Evolutionary conservation across 305 asterid genomes (phyloP).

Genomic region (Fraxinus greggii): DNA sequence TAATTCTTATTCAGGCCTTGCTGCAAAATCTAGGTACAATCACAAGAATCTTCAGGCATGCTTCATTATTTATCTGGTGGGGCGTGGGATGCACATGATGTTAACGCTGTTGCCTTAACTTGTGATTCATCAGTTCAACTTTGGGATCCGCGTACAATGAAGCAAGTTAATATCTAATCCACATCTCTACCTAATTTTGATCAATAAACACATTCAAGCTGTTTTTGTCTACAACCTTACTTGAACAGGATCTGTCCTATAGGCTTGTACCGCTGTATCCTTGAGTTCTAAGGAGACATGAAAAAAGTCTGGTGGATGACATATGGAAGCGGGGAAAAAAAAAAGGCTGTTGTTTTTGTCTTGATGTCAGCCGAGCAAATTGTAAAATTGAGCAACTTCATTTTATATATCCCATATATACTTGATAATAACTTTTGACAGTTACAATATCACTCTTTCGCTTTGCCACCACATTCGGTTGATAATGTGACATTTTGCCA

Average conservation of each 20-base stretch:
- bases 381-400: constrained; percentile 1
- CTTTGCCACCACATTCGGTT: not conserved
- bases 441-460: not conserved
- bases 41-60: constrained; percentile 83
- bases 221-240: not conserved
- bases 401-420: not conserved
- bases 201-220: not conserved
- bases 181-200: constrained; percentile 14
- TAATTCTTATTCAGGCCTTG: constrained; percentile 57
- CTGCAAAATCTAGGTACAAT: constrained; percentile 77
- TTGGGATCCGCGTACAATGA: constrained; percentile 96
- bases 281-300: not conserved
- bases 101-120: constrained; percentile 62
- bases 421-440: not conserved
- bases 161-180: constrained; percentile 49
- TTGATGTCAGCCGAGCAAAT: constrained; percentile 2
- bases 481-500: not conserved
- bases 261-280: not conserved
- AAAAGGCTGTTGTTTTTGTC: not conserved
- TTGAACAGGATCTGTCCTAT: not conserved
- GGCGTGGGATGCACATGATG: constrained; percentile 97
- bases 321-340: not conserved
- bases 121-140: constrained; percentile 85
- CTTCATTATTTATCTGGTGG: constrained; percentile 78
- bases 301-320: not conserved